These are phyloP conservation scores for Candolleomyces efflorescens DNA, from an alignment of 768 basidiomycete genomes.

Conservation along the genomic window DNA sequence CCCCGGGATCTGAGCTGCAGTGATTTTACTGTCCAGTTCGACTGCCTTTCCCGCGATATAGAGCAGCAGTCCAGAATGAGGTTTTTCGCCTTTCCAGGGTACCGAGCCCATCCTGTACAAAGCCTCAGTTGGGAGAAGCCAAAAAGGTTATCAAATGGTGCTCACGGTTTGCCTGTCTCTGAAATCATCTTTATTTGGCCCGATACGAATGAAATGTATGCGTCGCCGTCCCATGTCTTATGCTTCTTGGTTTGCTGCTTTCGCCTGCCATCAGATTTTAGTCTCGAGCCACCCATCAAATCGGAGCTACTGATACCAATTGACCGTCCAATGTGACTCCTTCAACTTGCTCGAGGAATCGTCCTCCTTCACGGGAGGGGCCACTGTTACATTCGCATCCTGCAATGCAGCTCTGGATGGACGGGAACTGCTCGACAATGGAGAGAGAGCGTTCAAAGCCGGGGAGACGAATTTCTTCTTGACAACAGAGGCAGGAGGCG, in stretches of 20 bases:
- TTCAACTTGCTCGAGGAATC: background rate
- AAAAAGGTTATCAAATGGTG: background rate
- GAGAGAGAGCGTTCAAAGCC: constrained; percentile 1
- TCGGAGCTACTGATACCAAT: constrained; percentile 43
- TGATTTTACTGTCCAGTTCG: constrained; percentile 51
- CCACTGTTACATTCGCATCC: background rate
- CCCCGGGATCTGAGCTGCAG: constrained; percentile 47
- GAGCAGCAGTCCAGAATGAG: constrained; percentile 42
- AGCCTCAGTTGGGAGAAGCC: background rate
- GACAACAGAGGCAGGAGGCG: constrained; percentile 13
- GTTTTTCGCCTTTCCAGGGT: constrained; percentile 52
- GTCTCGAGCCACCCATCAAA: background rate
- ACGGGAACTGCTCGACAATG: constrained; percentile 9
- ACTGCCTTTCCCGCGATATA: constrained; percentile 59
- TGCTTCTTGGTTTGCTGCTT: constrained; percentile 72
- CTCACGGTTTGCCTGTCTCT: constrained; percentile 69
- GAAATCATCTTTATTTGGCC: constrained; percentile 58
- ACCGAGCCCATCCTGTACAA: constrained; percentile 53
- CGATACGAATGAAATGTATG: constrained; percentile 48
- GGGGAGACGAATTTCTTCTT: constrained; percentile 24
- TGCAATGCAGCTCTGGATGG: background rate
- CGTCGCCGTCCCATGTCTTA: constrained; percentile 85
- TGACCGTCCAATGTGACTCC: constrained; percentile 59
- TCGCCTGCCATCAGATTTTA: constrained; percentile 47
- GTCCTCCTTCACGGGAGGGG: constrained; percentile 6